phyloP scores from a whole-genome alignment of 805 yeast species.

The Yamadazyma olivae region DNA sequence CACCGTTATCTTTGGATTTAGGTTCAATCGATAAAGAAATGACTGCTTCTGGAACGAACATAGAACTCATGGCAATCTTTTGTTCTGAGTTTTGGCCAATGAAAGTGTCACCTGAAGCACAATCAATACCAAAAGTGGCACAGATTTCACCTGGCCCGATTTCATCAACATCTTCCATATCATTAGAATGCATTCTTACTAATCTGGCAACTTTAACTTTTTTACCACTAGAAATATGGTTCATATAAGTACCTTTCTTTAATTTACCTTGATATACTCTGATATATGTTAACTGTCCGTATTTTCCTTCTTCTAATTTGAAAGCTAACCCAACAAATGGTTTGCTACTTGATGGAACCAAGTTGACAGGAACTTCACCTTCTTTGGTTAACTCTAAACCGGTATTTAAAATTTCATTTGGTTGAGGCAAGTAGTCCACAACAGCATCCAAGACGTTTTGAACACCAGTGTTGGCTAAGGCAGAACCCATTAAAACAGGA shows the following conservation, averaged over 20 bases:
- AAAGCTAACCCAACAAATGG: constrained; percentile 98
- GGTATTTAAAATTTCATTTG: constrained; percentile 86
- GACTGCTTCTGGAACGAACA: constrained; percentile 99
- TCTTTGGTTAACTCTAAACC: constrained; percentile 78
- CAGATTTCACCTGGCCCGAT: constrained; percentile 98
- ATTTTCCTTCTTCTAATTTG: constrained; percentile 96
- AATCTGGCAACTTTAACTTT: constrained; percentile 88
- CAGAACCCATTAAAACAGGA: constrained; percentile 99
- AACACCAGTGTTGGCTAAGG: constrained; percentile 92
- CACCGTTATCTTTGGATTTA: constrained; percentile 75
- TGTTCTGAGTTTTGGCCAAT: constrained; percentile 67
- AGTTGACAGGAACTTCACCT: constrained; percentile 57
- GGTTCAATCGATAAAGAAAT: constrained; percentile 91
- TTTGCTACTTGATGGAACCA: constrained; percentile 66
- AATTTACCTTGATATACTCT: constrained; percentile 96
- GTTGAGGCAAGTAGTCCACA: constrained; percentile 93
- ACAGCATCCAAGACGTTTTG: constrained; percentile 96
- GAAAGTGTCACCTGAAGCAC: constrained; percentile 98
- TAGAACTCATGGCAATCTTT: constrained; percentile 88
- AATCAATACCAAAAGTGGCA: constrained; percentile 98
- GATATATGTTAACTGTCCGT: constrained; percentile 95
- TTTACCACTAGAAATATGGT: constrained; percentile 89
- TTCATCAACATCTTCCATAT: constrained; percentile 97
- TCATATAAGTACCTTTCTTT: constrained; percentile 85
- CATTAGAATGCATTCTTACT: constrained; percentile 98